phyloP scores from a whole-genome alignment of 805 yeast species.

The Brettanomyces bruxellensis region DNA sequence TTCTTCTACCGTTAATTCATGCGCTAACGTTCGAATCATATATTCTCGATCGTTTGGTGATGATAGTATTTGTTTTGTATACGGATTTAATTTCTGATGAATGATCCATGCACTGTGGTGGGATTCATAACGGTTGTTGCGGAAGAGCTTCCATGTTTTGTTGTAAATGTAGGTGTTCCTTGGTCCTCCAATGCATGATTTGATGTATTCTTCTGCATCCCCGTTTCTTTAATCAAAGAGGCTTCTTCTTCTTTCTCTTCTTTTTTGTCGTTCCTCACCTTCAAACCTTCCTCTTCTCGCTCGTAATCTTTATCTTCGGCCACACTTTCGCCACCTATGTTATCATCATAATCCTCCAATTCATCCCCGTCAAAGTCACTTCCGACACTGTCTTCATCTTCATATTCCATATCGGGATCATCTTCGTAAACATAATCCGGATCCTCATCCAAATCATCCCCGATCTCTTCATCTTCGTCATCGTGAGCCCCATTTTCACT shows the following conservation, averaged over 20 bases:
- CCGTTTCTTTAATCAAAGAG: background rate
- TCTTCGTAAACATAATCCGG: constrained; percentile 13
- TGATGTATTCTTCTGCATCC: background rate
- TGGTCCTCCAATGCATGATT: background rate
- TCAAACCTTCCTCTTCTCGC: background rate
- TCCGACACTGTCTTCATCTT: constrained; percentile 25
- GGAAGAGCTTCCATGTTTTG: background rate
- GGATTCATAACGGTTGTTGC: background rate
- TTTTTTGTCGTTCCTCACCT: too few species aligned
- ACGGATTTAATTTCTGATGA: too few species aligned
- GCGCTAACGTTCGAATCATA: too few species aligned
- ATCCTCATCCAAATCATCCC: constrained; percentile 9
- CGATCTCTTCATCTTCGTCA: constrained; percentile 24
- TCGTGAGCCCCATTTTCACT: constrained; percentile 12
- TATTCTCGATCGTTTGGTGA: too few species aligned
- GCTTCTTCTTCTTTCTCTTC: background rate
- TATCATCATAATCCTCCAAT: constrained; percentile 19
- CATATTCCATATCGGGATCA: constrained; percentile 21
- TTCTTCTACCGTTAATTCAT: too few species aligned
- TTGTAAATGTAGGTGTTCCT: background rate
- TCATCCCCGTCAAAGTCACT: constrained; percentile 16
- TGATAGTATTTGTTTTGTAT: too few species aligned
- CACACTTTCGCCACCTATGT: constrained; percentile 1
- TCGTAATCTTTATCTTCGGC: background rate
- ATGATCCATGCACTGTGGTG: background rate